Percentiles rank a stretch among this genome's conserved stretches.
Evolutionary conservation across 306 rosid genomes (phyloP).

Genomic region (Rosa lucieae): DNA sequence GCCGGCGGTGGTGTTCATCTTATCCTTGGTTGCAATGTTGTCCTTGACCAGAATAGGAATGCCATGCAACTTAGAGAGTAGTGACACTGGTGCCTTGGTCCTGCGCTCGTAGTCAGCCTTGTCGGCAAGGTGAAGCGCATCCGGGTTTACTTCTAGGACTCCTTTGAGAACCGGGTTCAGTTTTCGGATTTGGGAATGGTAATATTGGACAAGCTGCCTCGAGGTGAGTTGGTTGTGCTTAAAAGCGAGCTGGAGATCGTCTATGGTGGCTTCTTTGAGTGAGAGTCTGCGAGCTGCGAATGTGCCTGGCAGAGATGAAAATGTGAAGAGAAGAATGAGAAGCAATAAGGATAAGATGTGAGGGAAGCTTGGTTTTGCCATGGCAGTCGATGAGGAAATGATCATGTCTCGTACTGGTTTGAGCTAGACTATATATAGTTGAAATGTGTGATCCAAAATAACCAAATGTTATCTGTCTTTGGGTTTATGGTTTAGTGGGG

Average conservation of each 20-base stretch:
- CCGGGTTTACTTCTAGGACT: conserved; percentile 71
- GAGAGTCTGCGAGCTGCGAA: conserved; percentile 21
- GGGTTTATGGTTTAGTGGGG: background rate
- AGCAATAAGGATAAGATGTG: conserved; percentile 1
- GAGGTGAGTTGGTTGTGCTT: no score
- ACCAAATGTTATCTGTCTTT: no score
- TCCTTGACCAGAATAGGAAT: conserved; percentile 67
- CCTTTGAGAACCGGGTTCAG: no score
- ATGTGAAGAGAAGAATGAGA: background rate
- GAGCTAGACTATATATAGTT: background rate
- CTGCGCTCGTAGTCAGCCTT: conserved; percentile 52
- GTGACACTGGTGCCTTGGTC: background rate
- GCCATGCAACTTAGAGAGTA: conserved; percentile 45
- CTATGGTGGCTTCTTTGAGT: conserved; percentile 53
- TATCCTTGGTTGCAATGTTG: conserved; percentile 49
- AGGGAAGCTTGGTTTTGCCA: background rate
- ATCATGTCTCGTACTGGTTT: background rate
- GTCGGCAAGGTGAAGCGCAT: conserved; percentile 57
- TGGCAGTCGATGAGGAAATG: background rate
- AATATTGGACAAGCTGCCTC: no score
- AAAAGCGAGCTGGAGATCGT: no score
- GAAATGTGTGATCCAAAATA: background rate
- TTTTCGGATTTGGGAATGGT: no score
- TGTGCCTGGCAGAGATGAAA: conserved; percentile 3
- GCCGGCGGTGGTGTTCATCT: conserved; percentile 57